Conservation (phyloP, 805 yeast genomes). For the Zygoascus flipseniorum region DNA sequence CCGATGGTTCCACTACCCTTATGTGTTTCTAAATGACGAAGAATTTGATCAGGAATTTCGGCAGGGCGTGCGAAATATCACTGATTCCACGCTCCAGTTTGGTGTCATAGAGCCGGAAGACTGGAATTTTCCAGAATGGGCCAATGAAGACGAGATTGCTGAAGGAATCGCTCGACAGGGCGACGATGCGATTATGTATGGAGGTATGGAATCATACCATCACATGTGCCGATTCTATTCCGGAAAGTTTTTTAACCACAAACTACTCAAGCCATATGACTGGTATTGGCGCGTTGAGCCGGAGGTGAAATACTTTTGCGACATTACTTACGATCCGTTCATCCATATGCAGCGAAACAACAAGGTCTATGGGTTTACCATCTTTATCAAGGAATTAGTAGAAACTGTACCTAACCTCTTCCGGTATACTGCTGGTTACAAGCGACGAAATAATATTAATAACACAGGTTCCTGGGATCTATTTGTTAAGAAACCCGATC, state of each 20-base stretch:
- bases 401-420: conserved; percentile 80
- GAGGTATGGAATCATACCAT: conserved; percentile 74
- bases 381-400: conserved; percentile 66
- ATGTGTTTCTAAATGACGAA: conserved; percentile 80
- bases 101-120: conserved; percentile 49
- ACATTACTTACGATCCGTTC: conserved; percentile 87
- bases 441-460: conserved; percentile 38
- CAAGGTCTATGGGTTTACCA: conserved; percentile 80
- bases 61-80: conserved; percentile 39
- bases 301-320: conserved; percentile 82
- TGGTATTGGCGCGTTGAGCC: conserved; percentile 99
- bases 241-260: conserved; percentile 75
- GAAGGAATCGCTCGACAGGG: conserved; percentile 68
- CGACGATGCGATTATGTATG: conserved; percentile 77
- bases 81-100: conserved; percentile 59
- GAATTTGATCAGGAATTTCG: conserved; percentile 62
- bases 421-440: conserved; percentile 58
- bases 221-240: conserved; percentile 93
- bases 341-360: conserved; percentile 58
- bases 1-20: conserved; percentile 90
- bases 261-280: conserved; percentile 56
- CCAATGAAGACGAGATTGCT: conserved; percentile 36
- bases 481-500: conserved; percentile 35
- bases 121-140: conserved; percentile 63
- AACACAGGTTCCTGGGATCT: conserved; percentile 65